Percentiles rank a stretch among this genome's conserved stretches.
Conservation (phyloP, 2,329 filamentous ascomycete species). For the Arachnopeziza araneosa region DNA sequence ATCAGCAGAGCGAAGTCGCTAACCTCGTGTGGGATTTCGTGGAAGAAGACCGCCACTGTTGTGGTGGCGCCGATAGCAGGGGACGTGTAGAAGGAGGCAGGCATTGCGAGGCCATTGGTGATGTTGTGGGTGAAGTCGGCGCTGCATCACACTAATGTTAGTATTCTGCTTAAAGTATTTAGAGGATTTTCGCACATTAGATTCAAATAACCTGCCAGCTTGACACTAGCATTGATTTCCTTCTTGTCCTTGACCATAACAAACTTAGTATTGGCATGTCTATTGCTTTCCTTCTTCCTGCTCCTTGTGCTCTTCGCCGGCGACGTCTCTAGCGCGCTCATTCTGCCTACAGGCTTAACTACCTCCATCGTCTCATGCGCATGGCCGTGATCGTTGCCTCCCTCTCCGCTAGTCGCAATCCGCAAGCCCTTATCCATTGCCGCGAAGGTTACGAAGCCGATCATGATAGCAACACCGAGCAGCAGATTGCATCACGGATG, state of each 20-base stretch:
- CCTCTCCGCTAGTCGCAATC: slow-evolving; percentile 68
- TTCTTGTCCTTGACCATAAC: slow-evolving; percentile 36
- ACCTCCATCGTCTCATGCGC: slow-evolving; percentile 35
- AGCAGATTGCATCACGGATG: slow-evolving; percentile 88
- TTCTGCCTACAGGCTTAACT: slow-evolving; percentile 26
- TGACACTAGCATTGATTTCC: slow-evolving; percentile 75
- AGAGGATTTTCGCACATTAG: slow-evolving; percentile 58
- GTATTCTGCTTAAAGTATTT: neutral
- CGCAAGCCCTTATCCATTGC: slow-evolving; percentile 94
- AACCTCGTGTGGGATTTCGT: slow-evolving; percentile 97
- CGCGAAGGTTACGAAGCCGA: slow-evolving; percentile 93
- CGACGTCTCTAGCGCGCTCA: slow-evolving; percentile 17
- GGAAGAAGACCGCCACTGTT: slow-evolving; percentile 97
- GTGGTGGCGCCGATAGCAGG: slow-evolving; percentile 94
- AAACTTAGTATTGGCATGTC: slow-evolving; percentile 30
- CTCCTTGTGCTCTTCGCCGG: slow-evolving; percentile 25
- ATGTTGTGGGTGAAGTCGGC: slow-evolving; percentile 99
- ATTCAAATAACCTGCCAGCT: slow-evolving; percentile 87
- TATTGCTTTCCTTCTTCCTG: slow-evolving; percentile 20
- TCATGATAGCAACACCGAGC: slow-evolving; percentile 83
- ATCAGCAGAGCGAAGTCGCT: slow-evolving; percentile 95
- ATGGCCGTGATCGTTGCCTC: slow-evolving; percentile 64
- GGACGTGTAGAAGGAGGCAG: slow-evolving; percentile 97
- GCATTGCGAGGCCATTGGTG: slow-evolving; percentile 91
- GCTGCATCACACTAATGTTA: slow-evolving; percentile 34